Conservation (phyloP, 139 green algal species). For the Chlorella sorokiniana region DNA sequence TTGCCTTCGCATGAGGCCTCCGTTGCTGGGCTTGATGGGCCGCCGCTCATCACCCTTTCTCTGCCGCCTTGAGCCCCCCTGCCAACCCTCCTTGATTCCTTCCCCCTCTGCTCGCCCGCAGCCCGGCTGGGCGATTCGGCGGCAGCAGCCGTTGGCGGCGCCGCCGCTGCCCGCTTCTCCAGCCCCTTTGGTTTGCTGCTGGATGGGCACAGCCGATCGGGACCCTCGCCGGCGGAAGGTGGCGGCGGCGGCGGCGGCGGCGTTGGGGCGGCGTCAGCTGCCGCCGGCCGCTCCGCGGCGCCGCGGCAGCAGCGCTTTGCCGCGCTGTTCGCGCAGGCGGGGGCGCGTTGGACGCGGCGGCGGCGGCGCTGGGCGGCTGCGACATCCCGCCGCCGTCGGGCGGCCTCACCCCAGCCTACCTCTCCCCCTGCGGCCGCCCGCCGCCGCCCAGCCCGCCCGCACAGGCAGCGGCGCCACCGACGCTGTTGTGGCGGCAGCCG, state of each 20-base stretch:
- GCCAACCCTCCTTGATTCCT: background rate
- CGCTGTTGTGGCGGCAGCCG: background rate
- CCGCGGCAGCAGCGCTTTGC: conserved; percentile 13
- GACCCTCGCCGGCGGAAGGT: background rate
- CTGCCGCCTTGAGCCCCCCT: background rate
- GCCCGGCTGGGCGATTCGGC: conserved; percentile 6
- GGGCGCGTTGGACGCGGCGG: background rate
- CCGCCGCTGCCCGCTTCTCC: conserved; percentile 1
- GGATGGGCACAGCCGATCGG: conserved; percentile 25
- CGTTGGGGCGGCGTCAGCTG: too few species aligned
- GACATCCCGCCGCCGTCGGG: background rate
- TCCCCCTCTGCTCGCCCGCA: background rate
- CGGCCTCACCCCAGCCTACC: conserved; percentile 6
- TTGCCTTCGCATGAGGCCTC: too few species aligned
- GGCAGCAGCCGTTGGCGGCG: background rate
- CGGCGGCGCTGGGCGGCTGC: background rate
- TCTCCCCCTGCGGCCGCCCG: conserved; percentile 4
- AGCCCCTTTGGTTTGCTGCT: conserved; percentile 42
- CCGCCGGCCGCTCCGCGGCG: too few species aligned
- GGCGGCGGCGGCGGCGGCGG: background rate
- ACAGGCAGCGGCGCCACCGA: background rate
- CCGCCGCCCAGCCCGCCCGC: background rate
- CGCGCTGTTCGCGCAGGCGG: conserved; percentile 20
- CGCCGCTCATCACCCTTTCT: background rate
- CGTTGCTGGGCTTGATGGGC: too few species aligned